Evolutionary conservation across 2,329 filamentous ascomycete species (phyloP), one percentile per base, ranked within the genome.

Genomic region (Podosphaera aphanis): DNA sequence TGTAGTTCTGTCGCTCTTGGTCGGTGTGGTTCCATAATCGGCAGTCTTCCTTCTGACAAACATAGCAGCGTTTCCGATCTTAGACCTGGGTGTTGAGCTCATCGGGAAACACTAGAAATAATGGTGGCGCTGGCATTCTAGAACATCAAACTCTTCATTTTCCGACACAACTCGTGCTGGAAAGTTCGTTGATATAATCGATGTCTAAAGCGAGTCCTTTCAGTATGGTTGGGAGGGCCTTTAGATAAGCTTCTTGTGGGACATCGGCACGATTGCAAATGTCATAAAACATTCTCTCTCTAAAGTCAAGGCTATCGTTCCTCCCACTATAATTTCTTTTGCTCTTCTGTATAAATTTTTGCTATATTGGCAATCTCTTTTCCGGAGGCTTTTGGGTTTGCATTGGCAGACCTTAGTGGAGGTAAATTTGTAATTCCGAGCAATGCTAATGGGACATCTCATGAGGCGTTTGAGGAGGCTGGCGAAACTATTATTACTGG

Each of bases 211-310:
- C 45, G 23, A 49, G 25, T 16, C 41, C 42, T 31, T 45, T 37
- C n/a, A 47, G 39, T 36, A 49, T 47, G 7, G 41, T 45, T 13
- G 42, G 38, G 21, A 47, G 43, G 7, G 45, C 48, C 15, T 25
- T 45, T 3, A 29, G 13, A 8, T 25, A 25, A 16, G 21, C 44
- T 5, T 37, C 31, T 25, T 44, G 8, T 13, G 44, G 44, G 11
- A 48, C 23, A 5, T 40, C 33, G n/a, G 33, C 20, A n/a, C 44
- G 33, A 19, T 44, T 18, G 20, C 35, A 48, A 10, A 48, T 29
- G 33, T 43, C 15, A 6, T 44, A n/a, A 37, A 48, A 48, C n/a
- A 13, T 39, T 48, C 1, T 4, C 16, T 3, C 46, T 25, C 27
- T 48, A 16, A 37, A 33, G 19, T 47, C 42, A 13, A 45, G 15